Evolutionary conservation across 306 rosid genomes (phyloP).

Genomic region (Fragaria vesca): DNA sequence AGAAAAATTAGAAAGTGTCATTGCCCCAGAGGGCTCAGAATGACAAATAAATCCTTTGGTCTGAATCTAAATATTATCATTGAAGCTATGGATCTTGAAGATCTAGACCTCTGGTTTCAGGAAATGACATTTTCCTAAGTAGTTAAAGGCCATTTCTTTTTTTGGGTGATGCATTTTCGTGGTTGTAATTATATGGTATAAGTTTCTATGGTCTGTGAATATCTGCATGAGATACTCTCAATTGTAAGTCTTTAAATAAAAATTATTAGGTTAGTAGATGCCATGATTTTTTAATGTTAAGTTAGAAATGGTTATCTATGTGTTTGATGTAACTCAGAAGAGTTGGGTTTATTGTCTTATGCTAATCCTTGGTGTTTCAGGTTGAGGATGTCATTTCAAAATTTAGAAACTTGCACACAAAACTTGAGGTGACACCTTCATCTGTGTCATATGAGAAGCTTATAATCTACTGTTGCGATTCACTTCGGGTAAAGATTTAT

Average conservation of each 20-base stretch:
- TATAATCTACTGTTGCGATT: constrained; percentile 53
- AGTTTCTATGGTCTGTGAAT: background rate
- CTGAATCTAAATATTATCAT: background rate
- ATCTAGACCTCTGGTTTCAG: background rate
- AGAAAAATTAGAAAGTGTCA: background rate
- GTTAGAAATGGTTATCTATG: background rate
- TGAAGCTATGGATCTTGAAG: background rate
- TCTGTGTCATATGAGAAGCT: constrained; percentile 64
- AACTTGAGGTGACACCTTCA: constrained; percentile 58
- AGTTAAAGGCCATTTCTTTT: background rate
- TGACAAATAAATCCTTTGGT: background rate
- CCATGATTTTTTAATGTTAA: background rate
- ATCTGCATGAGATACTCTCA: background rate
- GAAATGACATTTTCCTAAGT: background rate
- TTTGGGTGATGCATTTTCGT: background rate
- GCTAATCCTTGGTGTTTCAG: constrained; percentile 49
- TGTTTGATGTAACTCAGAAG: background rate
- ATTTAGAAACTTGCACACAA: constrained; percentile 58
- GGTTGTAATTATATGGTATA: background rate
- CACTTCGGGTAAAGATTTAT: constrained; percentile 53
- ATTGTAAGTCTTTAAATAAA: background rate
- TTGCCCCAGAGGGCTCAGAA: background rate
- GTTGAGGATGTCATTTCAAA: constrained; percentile 63
- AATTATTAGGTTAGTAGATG: background rate
- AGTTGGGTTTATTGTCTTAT: background rate